Evolutionary conservation across 352 stramenopile species (phyloP).

Genomic region (Globisporangium radiosum): DNA sequence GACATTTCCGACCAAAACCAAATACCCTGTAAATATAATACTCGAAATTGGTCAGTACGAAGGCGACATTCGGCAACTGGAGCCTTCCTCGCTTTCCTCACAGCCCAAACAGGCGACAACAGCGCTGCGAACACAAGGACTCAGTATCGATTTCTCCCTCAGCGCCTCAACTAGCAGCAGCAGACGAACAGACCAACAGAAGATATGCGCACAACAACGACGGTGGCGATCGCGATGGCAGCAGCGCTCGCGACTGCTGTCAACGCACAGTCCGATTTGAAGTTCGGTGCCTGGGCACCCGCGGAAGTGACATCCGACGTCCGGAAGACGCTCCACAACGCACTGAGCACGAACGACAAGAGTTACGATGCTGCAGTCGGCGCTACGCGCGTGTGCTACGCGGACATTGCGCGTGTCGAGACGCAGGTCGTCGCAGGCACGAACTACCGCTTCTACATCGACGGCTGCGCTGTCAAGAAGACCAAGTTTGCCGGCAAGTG

Average conservation of each 20-base stretch:
- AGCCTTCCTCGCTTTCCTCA: too few species aligned
- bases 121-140: too few species aligned
- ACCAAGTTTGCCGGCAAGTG: conserved; percentile 39
- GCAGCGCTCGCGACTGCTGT: background rate
- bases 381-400: conserved; percentile 36
- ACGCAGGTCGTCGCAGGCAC: conserved; percentile 61
- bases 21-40: too few species aligned
- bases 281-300: conserved; percentile 1
- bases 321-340: conserved; percentile 7
- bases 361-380: conserved; percentile 22
- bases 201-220: background rate
- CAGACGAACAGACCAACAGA: too few species aligned
- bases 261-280: conserved; percentile 14
- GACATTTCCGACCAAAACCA: too few species aligned
- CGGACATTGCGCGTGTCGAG: conserved; percentile 18
- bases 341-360: conserved; percentile 7
- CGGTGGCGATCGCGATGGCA: background rate
- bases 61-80: too few species aligned
- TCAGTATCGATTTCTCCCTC: too few species aligned
- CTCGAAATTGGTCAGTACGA: too few species aligned
- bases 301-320: conserved; percentile 1
- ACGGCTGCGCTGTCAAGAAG: conserved; percentile 35
- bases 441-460: conserved; percentile 70
- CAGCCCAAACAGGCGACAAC: too few species aligned
- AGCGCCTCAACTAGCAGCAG: too few species aligned